These are phyloP conservation scores for Euclidium syriacum DNA, from an alignment of 345 rosid genomes.

Conservation along the genomic window DNA sequence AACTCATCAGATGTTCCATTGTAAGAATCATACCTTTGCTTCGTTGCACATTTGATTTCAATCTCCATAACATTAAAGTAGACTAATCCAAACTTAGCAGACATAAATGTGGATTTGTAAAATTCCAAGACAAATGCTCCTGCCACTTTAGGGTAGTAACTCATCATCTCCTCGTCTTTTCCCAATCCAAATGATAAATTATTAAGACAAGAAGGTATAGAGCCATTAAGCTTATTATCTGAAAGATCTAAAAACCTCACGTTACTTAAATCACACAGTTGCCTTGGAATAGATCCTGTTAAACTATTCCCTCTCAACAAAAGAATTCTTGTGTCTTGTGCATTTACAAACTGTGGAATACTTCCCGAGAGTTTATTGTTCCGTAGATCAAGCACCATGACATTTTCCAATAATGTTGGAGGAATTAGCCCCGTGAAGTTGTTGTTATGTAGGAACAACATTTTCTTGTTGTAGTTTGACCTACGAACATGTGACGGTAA, in stretches of 20 bases:
- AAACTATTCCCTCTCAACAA: not conserved
- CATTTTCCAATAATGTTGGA: not conserved
- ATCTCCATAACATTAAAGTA: not conserved
- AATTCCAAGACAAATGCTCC: too few species aligned
- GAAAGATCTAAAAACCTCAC: not conserved
- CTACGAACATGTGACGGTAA: not conserved
- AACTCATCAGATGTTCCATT: not conserved
- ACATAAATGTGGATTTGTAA: not conserved
- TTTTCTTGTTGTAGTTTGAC: not conserved
- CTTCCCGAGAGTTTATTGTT: not conserved
- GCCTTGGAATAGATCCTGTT: not conserved
- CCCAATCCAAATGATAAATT: not conserved
- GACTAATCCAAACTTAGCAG: not conserved
- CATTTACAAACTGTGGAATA: not conserved
- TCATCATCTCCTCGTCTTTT: too few species aligned
- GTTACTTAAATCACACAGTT: not conserved
- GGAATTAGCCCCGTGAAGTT: not conserved
- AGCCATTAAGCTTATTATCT: not conserved
- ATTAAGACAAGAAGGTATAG: not conserved
- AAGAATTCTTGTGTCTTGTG: not conserved
- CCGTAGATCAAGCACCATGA: not conserved
- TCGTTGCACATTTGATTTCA: not conserved
- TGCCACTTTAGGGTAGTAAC: too few species aligned
- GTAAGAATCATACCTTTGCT: slow-evolving; percentile 5
- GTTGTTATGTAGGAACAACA: not conserved